Evolutionary conservation across 2,329 filamentous ascomycete species (phyloP).

Genomic region (Cladosporium sp.): DNA sequence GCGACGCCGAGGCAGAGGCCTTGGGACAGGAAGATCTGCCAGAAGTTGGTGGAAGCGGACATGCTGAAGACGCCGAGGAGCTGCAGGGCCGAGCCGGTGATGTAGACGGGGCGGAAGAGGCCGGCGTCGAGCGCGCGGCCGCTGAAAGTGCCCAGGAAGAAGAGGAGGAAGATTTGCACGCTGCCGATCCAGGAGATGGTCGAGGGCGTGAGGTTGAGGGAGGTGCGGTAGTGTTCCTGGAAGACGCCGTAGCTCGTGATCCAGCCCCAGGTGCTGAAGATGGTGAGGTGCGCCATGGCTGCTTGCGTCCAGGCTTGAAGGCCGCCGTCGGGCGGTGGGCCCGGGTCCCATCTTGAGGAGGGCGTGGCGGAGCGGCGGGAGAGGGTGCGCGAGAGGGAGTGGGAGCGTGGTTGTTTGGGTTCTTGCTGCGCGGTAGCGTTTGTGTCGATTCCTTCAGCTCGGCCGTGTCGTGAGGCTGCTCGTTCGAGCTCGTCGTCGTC

Average conservation of each 20-base stretch:
- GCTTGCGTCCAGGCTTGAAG: constrained; percentile 32
- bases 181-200: constrained; percentile 53
- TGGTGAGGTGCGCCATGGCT: constrained; percentile 27
- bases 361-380: constrained; percentile 23
- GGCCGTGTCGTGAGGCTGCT: not conserved
- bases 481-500: constrained; percentile 11
- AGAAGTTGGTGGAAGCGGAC: constrained; percentile 47
- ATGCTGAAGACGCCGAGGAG: constrained; percentile 51
- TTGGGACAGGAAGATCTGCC: constrained; percentile 52
- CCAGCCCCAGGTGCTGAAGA: constrained; percentile 30
- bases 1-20: constrained; percentile 51
- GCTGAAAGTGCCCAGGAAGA: constrained; percentile 48
- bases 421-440: not conserved
- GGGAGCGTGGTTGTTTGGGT: not conserved
- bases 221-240: constrained; percentile 42
- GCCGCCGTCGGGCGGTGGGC: constrained; percentile 42
- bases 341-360: constrained; percentile 29
- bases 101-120: constrained; percentile 43
- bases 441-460: not conserved
- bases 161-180: constrained; percentile 49
- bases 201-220: constrained; percentile 34
- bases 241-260: constrained; percentile 20
- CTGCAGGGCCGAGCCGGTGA: constrained; percentile 42
- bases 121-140: constrained; percentile 52
- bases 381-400: constrained; percentile 19